phyloP scores from a whole-genome alignment of 2,329 filamentous ascomycete genomes.

The Onygenales sp. region DNA sequence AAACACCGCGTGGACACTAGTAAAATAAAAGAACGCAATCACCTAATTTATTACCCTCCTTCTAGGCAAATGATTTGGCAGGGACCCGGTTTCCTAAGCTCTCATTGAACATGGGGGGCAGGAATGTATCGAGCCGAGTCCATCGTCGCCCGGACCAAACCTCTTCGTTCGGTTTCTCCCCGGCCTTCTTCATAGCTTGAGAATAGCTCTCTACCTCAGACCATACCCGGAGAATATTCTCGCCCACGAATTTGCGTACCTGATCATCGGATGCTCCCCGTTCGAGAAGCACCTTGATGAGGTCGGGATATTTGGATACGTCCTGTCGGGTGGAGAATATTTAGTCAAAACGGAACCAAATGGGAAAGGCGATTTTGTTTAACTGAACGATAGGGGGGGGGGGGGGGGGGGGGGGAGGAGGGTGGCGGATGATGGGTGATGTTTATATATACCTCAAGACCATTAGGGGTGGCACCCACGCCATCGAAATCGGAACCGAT shows the following conservation, averaged over 20 bases:
- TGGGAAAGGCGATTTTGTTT: background rate
- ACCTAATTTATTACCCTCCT: background rate
- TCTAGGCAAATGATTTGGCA: background rate
- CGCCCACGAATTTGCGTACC: conserved; percentile 26
- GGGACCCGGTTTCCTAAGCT: background rate
- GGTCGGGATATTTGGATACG: conserved; percentile 15
- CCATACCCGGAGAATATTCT: conserved; percentile 27
- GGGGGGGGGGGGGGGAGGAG: too few species aligned
- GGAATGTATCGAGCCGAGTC: background rate
- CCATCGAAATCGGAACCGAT: conserved; percentile 27
- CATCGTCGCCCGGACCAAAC: conserved; percentile 9
- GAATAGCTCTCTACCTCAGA: conserved; percentile 12
- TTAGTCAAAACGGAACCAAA: background rate
- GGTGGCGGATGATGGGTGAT: too few species aligned
- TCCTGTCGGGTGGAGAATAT: conserved; percentile 6
- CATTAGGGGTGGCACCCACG: conserved; percentile 13
- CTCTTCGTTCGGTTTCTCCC: conserved; percentile 14
- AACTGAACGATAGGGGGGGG: too few species aligned
- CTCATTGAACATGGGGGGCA: background rate
- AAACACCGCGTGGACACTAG: too few species aligned
- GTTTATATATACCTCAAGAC: conserved; percentile 14
- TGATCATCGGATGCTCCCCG: conserved; percentile 32
- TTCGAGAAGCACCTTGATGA: conserved; percentile 19
- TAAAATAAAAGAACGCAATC: background rate
- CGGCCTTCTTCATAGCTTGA: conserved; percentile 8